Conservation (phyloP, 202 grass and related monocot genomes). For the Setaria viridis region DNA sequence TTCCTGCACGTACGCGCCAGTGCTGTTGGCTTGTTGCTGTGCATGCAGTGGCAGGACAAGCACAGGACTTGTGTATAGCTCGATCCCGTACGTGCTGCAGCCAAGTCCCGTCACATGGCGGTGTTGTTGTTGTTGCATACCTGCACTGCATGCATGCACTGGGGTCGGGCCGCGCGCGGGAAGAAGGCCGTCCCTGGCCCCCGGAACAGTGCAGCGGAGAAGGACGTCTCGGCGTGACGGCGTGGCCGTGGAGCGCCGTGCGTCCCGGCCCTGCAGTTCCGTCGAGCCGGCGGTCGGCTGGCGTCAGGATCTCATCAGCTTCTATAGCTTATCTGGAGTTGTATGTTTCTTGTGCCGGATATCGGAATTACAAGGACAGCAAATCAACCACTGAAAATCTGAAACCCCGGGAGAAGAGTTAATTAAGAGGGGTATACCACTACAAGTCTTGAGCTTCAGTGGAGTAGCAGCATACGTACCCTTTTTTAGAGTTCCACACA, state of each 20-base stretch:
- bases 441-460: too few relatives aligned
- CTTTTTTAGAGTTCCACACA: too few relatives aligned
- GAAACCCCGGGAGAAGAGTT: too few relatives aligned
- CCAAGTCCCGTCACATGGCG: background rate
- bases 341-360: background rate
- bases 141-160: background rate
- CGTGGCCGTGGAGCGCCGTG: background rate
- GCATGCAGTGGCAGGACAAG: background rate
- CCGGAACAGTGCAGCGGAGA: conserved; percentile 3
- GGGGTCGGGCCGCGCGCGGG: background rate
- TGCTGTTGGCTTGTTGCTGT: background rate
- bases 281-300: background rate
- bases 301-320: background rate
- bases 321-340: background rate
- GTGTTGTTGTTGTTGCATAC: background rate
- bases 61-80: background rate
- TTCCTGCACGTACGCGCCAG: background rate
- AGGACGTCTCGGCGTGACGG: background rate
- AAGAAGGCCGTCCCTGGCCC: background rate
- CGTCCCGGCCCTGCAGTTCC: background rate
- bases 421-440: too few relatives aligned
- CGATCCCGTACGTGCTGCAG: background rate
- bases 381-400: too few relatives aligned
- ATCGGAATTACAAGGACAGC: background rate
- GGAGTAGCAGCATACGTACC: too few relatives aligned